Evolutionary conservation across 192 early-diverging fungal genomes (phyloP).

Genomic region (Dispira simplex): DNA sequence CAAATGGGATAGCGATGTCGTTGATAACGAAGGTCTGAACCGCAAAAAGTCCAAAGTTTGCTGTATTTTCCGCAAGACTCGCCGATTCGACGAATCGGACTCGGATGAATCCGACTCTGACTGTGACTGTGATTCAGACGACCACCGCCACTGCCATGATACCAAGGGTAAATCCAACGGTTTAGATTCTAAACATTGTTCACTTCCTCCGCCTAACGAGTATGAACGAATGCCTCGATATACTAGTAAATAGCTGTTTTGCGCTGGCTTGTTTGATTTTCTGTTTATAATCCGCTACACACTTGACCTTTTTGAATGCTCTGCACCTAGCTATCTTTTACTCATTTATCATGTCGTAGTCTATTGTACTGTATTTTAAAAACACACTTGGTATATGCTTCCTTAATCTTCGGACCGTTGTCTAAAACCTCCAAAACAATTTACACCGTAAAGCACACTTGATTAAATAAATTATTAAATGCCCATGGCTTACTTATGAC

Average conservation of each 20-base stretch:
- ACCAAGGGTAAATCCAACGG: slow-evolving; percentile 4
- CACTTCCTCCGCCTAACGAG: slow-evolving; percentile 20
- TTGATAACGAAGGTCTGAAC: slow-evolving; percentile 29
- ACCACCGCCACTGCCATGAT: slow-evolving; percentile 13
- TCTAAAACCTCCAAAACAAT: no score
- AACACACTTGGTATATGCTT: no score
- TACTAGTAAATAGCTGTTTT: neutral
- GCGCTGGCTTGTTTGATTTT: neutral
- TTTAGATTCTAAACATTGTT: neutral
- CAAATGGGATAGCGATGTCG: slow-evolving; percentile 25
- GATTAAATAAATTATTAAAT: no score
- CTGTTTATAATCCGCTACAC: neutral
- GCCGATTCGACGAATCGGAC: slow-evolving; percentile 29
- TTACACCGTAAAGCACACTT: no score
- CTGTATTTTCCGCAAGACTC: slow-evolving; percentile 28
- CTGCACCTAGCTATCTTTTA: no score
- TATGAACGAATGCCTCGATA: slow-evolving; percentile 26
- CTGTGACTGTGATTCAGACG: neutral
- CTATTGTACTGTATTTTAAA: no score
- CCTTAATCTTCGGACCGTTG: no score
- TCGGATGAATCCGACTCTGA: slow-evolving; percentile 19
- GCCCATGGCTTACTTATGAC: no score
- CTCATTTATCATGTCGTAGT: neutral
- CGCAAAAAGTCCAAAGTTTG: slow-evolving; percentile 33
- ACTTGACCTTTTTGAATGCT: no score